Percentiles rank a stretch among this genome's conserved stretches.
phyloP scores from a whole-genome alignment of 1,284 basidiomycete genomes.

The Pterula multifida region DNA sequence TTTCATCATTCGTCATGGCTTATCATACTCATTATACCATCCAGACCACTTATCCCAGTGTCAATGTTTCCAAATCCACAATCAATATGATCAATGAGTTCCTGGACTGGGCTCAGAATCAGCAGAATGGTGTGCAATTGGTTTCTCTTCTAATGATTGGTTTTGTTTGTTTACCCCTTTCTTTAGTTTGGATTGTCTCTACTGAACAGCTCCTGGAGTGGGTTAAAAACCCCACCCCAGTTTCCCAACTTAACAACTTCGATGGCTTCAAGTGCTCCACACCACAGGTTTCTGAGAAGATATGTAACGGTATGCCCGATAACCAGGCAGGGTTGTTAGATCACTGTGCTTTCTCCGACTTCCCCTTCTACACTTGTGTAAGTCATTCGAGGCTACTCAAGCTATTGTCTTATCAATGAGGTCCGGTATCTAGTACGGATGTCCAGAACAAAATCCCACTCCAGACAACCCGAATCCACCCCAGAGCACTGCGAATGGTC shows the following conservation, averaged over 20 bases:
- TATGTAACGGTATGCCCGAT: constrained; percentile 64
- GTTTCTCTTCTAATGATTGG: background rate
- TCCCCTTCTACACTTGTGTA: constrained; percentile 71
- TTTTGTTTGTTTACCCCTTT: constrained; percentile 2
- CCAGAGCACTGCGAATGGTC: constrained; percentile 34
- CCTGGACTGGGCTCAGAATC: constrained; percentile 72
- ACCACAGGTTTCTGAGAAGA: constrained; percentile 43
- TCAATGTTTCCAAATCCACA: constrained; percentile 33
- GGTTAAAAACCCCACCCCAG: constrained; percentile 59
- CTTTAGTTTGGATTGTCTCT: constrained; percentile 64
- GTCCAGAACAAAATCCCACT: constrained; percentile 43
- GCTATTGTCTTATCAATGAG: background rate
- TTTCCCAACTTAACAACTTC: constrained; percentile 43
- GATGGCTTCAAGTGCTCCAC: constrained; percentile 48
- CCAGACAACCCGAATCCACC: constrained; percentile 52
- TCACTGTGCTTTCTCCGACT: constrained; percentile 57
- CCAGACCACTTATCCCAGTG: constrained; percentile 45
- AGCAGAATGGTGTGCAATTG: constrained; percentile 43
- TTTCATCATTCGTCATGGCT: constrained; percentile 2
- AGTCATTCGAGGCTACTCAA: constrained; percentile 14
- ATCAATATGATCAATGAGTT: constrained; percentile 70
- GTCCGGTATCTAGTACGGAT: constrained; percentile 45
- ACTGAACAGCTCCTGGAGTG: constrained; percentile 65
- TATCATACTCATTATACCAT: constrained; percentile 6
- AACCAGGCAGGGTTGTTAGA: constrained; percentile 50